Evolutionary conservation across 495 filamentous ascomycete genomes (phyloP).

Genomic region (Delitschia confertaspora): DNA sequence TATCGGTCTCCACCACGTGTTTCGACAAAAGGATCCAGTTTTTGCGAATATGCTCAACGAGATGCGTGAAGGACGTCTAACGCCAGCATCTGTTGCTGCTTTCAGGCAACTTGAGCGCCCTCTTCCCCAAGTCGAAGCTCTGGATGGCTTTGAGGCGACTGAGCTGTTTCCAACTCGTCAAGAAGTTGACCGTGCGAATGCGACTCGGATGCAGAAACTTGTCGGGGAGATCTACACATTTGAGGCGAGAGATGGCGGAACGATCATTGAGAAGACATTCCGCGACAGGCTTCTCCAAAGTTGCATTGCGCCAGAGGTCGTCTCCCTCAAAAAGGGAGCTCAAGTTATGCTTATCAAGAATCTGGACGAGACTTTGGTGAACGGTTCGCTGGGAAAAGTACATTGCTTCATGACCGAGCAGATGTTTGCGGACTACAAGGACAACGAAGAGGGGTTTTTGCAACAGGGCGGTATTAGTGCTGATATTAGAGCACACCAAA

Average conservation of each 20-base stretch:
- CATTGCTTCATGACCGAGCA: slow-evolving; percentile 77
- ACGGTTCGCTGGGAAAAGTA: slow-evolving; percentile 84
- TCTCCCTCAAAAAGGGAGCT: slow-evolving; percentile 80
- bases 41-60: slow-evolving; percentile 96
- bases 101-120: slow-evolving; percentile 66
- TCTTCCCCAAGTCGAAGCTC: slow-evolving; percentile 50
- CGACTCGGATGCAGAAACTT: slow-evolving; percentile 58
- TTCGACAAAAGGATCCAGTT: slow-evolving; percentile 89
- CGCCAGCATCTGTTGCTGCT: slow-evolving; percentile 53
- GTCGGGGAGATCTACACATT: slow-evolving; percentile 60
- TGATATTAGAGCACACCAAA: slow-evolving; percentile 11
- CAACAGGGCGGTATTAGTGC: slow-evolving; percentile 36
- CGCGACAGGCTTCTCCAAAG: slow-evolving; percentile 74
- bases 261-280: slow-evolving; percentile 51
- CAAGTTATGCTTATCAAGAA: slow-evolving; percentile 99
- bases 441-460: slow-evolving; percentile 45
- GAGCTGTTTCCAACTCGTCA: slow-evolving; percentile 88
- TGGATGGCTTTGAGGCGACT: slow-evolving; percentile 80
- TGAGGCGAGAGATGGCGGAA: slow-evolving; percentile 65
- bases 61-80: slow-evolving; percentile 82
- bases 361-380: slow-evolving; percentile 86
- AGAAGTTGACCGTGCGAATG: slow-evolving; percentile 86
- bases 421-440: slow-evolving; percentile 57
- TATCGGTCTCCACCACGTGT: slow-evolving; percentile 89
- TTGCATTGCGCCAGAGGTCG: slow-evolving; percentile 78